Conservation (phyloP, 352 stramenopile genomes). For the Globisporangium emineosum region DNA sequence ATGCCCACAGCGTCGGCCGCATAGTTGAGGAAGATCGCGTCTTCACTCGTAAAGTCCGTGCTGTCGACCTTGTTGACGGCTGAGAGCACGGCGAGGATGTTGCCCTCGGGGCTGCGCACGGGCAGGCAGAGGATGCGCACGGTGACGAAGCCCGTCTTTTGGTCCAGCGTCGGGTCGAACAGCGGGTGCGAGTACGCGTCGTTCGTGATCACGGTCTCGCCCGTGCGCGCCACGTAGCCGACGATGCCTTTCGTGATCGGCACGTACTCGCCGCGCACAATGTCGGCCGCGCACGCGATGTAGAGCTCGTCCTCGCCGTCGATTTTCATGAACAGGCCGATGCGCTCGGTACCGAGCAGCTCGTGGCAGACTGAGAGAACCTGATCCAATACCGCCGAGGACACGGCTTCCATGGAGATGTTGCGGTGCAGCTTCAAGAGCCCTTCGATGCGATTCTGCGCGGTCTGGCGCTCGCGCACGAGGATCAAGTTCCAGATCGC, state of each 20-base stretch:
- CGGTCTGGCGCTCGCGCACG: conserved; percentile 57
- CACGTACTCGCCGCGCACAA: conserved; percentile 63
- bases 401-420: conserved; percentile 66
- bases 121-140: conserved; percentile 61
- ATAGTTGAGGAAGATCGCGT: conserved; percentile 73
- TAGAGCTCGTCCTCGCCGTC: conserved; percentile 69
- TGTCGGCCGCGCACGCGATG: conserved; percentile 54
- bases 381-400: conserved; percentile 53
- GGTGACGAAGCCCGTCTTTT: conserved; percentile 62
- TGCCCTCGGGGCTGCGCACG: conserved; percentile 52
- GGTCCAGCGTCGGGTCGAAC: conserved; percentile 65
- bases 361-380: conserved; percentile 72
- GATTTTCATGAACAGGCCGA: conserved; percentile 68
- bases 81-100: conserved; percentile 59
- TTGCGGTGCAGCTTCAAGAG: conserved; percentile 69
- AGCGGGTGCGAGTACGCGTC: conserved; percentile 57
- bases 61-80: conserved; percentile 74
- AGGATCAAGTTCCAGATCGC: conserved; percentile 71
- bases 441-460: conserved; percentile 65
- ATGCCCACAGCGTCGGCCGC: conserved; percentile 64
- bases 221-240: conserved; percentile 58
- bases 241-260: conserved; percentile 70
- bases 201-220: conserved; percentile 68
- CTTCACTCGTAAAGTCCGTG: conserved; percentile 62
- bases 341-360: conserved; percentile 59